A percentile compares a stretch with the other conserved stretches of the same genome.
These are phyloP conservation scores for Gymnopus androsaceus DNA, from an alignment of 1,284 basidiomycete genomes.

Conservation along the genomic window DNA sequence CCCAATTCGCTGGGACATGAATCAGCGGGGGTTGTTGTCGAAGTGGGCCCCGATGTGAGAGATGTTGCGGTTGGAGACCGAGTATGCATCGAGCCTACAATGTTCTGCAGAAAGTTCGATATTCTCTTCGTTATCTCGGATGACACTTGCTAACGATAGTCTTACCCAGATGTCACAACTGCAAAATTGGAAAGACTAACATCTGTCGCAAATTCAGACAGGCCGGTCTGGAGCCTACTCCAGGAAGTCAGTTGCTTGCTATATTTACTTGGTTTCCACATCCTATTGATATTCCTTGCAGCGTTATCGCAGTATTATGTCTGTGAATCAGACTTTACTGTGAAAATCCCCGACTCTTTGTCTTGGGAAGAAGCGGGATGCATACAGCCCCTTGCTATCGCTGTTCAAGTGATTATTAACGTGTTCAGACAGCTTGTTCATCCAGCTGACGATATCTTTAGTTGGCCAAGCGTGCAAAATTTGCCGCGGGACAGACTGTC, in stretches of 20 bases:
- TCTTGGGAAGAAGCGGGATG: slow-evolving; percentile 26
- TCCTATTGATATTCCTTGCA: background rate
- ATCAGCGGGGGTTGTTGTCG: slow-evolving; percentile 53
- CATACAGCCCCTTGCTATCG: slow-evolving; percentile 23
- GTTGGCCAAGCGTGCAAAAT: slow-evolving; percentile 22
- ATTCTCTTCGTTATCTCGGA: background rate
- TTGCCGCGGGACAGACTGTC: slow-evolving; percentile 20
- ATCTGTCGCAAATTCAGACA: slow-evolving; percentile 21
- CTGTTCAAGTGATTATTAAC: slow-evolving; percentile 16
- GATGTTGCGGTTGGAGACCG: slow-evolving; percentile 22
- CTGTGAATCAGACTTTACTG: slow-evolving; percentile 19
- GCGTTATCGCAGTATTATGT: slow-evolving; percentile 22
- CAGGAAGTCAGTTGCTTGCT: slow-evolving; percentile 19
- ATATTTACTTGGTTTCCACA: background rate
- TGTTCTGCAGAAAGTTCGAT: slow-evolving; percentile 20
- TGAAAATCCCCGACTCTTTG: slow-evolving; percentile 22
- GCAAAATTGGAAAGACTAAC: slow-evolving; percentile 23
- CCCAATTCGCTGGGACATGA: slow-evolving; percentile 65
- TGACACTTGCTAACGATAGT: background rate
- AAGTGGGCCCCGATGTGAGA: slow-evolving; percentile 33
- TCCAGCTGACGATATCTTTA: background rate
- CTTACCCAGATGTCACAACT: slow-evolving; percentile 21
- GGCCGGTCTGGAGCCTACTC: slow-evolving; percentile 19
- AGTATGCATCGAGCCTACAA: slow-evolving; percentile 23
- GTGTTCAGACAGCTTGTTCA: background rate